These are phyloP conservation scores for Suaeda aralocaspica DNA, from an alignment of 148 eudicot species.

Conservation along the genomic window DNA sequence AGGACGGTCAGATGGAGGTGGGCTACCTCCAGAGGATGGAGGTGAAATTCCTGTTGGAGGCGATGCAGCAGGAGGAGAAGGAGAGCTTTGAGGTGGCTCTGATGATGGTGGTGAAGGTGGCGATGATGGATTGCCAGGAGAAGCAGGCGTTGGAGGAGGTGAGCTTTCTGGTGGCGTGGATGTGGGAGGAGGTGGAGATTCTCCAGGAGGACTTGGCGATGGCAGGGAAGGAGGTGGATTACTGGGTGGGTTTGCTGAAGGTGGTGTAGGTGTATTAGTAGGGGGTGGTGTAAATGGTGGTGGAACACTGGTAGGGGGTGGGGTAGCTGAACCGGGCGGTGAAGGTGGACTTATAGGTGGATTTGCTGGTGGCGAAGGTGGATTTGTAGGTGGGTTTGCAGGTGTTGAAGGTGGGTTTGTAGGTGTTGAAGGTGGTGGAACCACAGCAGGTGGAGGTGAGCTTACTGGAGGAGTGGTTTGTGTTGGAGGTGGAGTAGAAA, in stretches of 20 bases:
- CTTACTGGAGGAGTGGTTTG: slow-evolving; percentile 24
- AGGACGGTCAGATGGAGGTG: slow-evolving; percentile 28
- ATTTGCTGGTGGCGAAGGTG: slow-evolving; percentile 16
- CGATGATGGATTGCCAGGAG: slow-evolving; percentile 20
- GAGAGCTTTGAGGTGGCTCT: slow-evolving; percentile 28
- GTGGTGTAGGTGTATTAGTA: slow-evolving; percentile 28
- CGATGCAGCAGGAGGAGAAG: slow-evolving; percentile 33
- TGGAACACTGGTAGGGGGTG: slow-evolving; percentile 19
- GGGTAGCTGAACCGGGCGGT: slow-evolving; percentile 28
- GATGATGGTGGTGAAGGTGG: slow-evolving; percentile 36
- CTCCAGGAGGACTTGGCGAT: slow-evolving; percentile 23
- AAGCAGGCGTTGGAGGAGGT: slow-evolving; percentile 30
- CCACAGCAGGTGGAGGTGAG: slow-evolving; percentile 28
- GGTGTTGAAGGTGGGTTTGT: slow-evolving; percentile 20
- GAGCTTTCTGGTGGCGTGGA: slow-evolving; percentile 26
- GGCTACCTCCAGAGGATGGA: slow-evolving; percentile 16
- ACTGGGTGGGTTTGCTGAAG: slow-evolving; percentile 30
- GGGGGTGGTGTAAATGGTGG: slow-evolving; percentile 14
- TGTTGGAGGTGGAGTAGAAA: slow-evolving; percentile 23
- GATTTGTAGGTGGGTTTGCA: slow-evolving; percentile 20
- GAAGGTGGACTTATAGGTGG: slow-evolving; percentile 32
- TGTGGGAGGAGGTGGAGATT: slow-evolving; percentile 33
- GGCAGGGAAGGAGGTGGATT: slow-evolving; percentile 30
- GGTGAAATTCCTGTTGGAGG: slow-evolving; percentile 30
- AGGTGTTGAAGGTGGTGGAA: slow-evolving; percentile 20